Conservation (phyloP, 2,329 filamentous ascomycete genomes). For the Septoria linicola region DNA sequence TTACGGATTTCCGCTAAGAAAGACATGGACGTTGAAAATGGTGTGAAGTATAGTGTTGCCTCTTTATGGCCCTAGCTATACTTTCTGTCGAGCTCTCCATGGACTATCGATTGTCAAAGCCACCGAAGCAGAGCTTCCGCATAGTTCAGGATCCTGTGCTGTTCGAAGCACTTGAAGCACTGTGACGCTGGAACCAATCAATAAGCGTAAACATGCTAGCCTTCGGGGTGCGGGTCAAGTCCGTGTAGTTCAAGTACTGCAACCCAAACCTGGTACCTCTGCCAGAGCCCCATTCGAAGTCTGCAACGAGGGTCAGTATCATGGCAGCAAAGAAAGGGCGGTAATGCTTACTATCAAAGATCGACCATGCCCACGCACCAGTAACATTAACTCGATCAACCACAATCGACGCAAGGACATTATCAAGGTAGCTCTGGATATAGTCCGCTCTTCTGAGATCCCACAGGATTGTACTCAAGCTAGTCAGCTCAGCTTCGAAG, state of each 20-base stretch:
- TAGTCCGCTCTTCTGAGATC: conserved; percentile 36
- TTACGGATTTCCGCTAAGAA: no score
- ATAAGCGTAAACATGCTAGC: conserved; percentile 42
- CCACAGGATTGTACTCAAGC: conserved; percentile 33
- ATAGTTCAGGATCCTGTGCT: no score
- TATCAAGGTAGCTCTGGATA: conserved; percentile 38
- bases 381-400: conserved; percentile 40
- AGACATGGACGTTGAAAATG: no score
- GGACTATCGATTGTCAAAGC: no score
- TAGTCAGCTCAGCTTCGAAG: conserved; percentile 35
- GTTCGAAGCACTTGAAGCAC: background rate
- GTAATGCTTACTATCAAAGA: conserved; percentile 35
- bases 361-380: conserved; percentile 40
- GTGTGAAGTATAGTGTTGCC: no score
- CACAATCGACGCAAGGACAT: conserved; percentile 39
- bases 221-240: conserved; percentile 40
- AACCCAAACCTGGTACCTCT: conserved; percentile 39
- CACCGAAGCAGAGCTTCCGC: no score
- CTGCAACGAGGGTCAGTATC: conserved; percentile 2
- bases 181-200: conserved; percentile 36
- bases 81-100: no score
- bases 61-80: no score
- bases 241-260: conserved; percentile 40
- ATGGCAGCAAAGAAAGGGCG: background rate
- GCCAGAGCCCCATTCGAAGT: conserved; percentile 40